phyloP scores from a whole-genome alignment of 148 eudicot genomes.

The Vaccinium myrtillus region DNA sequence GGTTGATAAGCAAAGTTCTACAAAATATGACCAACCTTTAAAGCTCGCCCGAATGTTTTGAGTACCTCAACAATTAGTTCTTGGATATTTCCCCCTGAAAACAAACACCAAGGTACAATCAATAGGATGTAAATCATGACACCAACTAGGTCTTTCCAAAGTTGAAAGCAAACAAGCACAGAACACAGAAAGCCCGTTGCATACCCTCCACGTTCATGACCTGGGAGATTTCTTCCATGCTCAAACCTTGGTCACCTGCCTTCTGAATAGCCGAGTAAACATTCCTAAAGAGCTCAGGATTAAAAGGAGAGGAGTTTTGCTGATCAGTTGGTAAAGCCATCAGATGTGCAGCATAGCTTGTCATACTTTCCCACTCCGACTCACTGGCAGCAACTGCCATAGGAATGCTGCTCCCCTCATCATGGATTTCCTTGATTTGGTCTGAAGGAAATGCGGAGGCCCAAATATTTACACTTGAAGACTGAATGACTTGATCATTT shows the following conservation, averaged over 20 bases:
- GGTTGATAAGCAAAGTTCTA: background rate
- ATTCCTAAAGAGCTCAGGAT: conserved; percentile 54
- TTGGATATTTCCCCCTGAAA: conserved; percentile 45
- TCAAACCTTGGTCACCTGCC: conserved; percentile 92
- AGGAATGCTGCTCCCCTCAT: conserved; percentile 34
- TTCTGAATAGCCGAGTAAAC: conserved; percentile 60
- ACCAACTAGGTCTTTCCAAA: background rate
- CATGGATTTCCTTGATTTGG: conserved; percentile 37
- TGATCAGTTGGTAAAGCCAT: conserved; percentile 29
- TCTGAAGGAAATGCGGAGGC: conserved; percentile 24
- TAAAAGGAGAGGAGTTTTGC: conserved; percentile 25
- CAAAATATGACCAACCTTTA: conserved; percentile 57
- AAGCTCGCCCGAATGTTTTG: conserved; percentile 65
- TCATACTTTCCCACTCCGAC: conserved; percentile 79
- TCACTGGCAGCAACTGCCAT: conserved; percentile 34
- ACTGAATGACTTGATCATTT: conserved; percentile 33
- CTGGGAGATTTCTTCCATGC: conserved; percentile 61
- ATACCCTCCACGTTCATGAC: conserved; percentile 55
- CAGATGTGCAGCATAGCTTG: conserved; percentile 45
- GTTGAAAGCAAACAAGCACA: conserved; percentile 13
- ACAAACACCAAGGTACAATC: conserved; percentile 16
- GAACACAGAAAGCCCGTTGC: background rate
- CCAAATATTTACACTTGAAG: conserved; percentile 33
- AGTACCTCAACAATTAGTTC: conserved; percentile 69
- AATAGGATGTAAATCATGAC: background rate